Evolutionary conservation across 306 rosid species (phyloP), one percentile per base, ranked within the genome.

Genomic region (Lupinus albus): DNA sequence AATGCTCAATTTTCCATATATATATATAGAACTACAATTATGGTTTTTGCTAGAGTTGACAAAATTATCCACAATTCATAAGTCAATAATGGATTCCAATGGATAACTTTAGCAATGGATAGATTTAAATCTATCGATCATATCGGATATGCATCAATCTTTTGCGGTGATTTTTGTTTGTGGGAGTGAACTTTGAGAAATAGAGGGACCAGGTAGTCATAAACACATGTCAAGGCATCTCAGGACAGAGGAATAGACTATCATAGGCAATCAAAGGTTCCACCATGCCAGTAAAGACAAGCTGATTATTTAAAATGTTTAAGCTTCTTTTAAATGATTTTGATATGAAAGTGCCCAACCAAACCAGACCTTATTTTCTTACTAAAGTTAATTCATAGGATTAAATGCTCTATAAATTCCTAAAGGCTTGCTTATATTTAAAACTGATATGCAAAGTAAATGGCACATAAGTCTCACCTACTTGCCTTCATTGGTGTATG

Each of bases 271-370:
- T 60, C 72, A 76, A 53, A 76, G 71, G 75, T 77, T 71, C 72
- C 83, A 46, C 61, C 67, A 71, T 67, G 64, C 46, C 79, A 58
- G 44, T 39, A 68, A 73, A 77, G 85, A 81, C 79, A 81, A 51
- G 44, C 33, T 5, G 10, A 11, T 50, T 59, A 68, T 81, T 72
- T 76, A 7, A 39, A 73, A 58, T 60, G 47, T 42, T 21, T 25
- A 30, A n/a, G 54, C 64, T 45, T 77, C 16, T 17, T 60, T 50
- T 72, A 2, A 21, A 57, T 77, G 28, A 65, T 61, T 74, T 79
- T 64, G n/a, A 33, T 16, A 9, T 41, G 44, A 69, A 55, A 74
- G 64, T 55, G 83, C 68, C 76, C 44, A 35, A 41, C 56, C 30
- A 39, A 36, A 41, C 59, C 64, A 44, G 28, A 14, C 8, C 16